Base-by-base conservation (phyloP, 805 yeast species). In the Clavispora santaluciae region DNA sequence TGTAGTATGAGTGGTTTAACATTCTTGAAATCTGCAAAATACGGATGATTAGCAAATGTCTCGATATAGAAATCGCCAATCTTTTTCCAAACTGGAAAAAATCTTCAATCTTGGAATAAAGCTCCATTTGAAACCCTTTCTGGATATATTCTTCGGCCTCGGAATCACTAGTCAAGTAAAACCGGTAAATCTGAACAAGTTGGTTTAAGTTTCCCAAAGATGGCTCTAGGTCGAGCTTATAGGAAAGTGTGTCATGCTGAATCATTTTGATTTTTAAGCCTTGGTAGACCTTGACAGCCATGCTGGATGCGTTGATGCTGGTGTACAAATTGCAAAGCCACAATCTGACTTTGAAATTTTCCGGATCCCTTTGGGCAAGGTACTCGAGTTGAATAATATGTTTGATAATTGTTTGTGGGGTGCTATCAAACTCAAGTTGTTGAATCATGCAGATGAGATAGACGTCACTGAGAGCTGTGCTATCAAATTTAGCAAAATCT, bases 271-370 rank as follows among this genome's bases (percentile, higher is more conserved):
- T 75, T 26, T 79, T 76, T 38, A 90, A 60, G 1, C 67, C 54
- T 12, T 71, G 59, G 57, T 75, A 88, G 35, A 79, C 75, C 6
- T 59, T 55, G 24, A 59, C 50, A 0, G 90, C 82, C 31, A 68
- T 58, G 1, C 73, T 56, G 23, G 68, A 68, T 8, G 79, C 66
- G 36, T 88, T 88, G 7, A 87, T 53, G 15, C 70, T 55, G 12
- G 75, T 67, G 59, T 84, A 86, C 3, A 87, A 55, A 22, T 78
- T 71, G 36, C 85, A 71, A 25, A 89, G 64, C 90, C 93, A 86
- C 7, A 86, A 60, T 40, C 80, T 72, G 16, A 86, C 64, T 51
- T 79, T 81, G 55, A 80, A 86, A 55, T 90, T 90, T 46, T 81
- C 78, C n/a, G 74, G 73, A 56, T 89, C 95, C 7, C 63, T 56